Conservation (phyloP, 352 stramenopile species). For the Pythium rishiriense region DNA sequence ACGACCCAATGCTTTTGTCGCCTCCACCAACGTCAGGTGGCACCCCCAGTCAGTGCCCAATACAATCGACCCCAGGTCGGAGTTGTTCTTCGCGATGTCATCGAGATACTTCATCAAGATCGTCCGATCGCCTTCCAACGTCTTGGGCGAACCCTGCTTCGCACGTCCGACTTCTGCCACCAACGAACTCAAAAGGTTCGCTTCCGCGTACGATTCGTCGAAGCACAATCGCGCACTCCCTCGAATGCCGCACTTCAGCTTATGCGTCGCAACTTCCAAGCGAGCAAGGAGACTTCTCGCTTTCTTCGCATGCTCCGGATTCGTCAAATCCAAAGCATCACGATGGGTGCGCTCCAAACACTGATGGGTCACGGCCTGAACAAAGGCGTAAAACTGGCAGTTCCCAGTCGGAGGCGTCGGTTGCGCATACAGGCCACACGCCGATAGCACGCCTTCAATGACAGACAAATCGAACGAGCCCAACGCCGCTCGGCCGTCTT, state of each 20-base stretch:
- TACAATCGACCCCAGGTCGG: neutral
- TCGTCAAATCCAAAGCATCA: neutral
- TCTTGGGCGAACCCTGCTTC: neutral
- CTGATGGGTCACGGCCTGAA: neutral
- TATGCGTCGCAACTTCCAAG: neutral
- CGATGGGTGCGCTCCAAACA: too few species aligned
- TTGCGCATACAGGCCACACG: neutral
- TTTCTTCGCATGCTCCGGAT: too few species aligned
- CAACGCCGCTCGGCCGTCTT: neutral
- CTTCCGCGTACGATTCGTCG: neutral
- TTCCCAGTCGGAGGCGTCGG: neutral
- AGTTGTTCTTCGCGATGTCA: neutral
- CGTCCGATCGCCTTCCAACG: neutral
- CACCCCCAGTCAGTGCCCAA: neutral
- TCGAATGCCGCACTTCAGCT: neutral
- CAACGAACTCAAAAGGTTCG: neutral
- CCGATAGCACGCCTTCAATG: neutral
- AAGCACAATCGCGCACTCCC: neutral
- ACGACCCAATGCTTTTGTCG: neutral
- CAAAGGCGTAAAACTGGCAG: slow-evolving; percentile 2
- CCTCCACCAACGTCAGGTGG: neutral
- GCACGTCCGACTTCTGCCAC: neutral
- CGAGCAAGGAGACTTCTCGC: neutral
- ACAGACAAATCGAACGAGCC: neutral
- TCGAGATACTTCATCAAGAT: neutral